phyloP scores from a whole-genome alignment of 345 rosid genomes.

The Pistacia integerrima region DNA sequence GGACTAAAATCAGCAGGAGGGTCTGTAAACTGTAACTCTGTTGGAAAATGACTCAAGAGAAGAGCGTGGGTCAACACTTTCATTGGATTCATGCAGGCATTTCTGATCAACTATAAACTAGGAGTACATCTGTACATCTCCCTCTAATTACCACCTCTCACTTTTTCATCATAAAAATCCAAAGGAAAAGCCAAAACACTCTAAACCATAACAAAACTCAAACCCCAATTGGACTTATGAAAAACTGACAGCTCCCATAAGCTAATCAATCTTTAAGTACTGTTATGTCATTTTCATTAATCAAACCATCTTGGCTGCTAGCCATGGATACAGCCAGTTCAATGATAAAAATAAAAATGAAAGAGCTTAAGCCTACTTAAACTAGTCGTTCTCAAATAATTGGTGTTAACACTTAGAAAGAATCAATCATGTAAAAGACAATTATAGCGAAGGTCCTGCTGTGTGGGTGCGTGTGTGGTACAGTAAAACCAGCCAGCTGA shows the following conservation, averaged over 20 bases:
- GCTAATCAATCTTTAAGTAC: too few species aligned
- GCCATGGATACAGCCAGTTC: too few species aligned
- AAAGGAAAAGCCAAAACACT: too few species aligned
- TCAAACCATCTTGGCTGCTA: too few species aligned
- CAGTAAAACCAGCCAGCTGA: background rate
- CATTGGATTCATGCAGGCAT: background rate
- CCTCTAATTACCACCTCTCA: background rate
- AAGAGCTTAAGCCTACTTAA: too few species aligned
- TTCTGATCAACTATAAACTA: background rate
- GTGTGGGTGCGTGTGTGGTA: too few species aligned
- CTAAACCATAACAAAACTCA: background rate
- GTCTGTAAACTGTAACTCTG: background rate
- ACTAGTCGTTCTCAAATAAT: too few species aligned
- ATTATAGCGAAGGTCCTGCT: background rate
- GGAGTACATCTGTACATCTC: background rate
- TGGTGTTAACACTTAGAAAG: background rate
- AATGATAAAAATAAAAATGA: too few species aligned
- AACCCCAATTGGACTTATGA: too few species aligned
- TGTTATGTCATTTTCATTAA: too few species aligned
- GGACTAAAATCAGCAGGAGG: slow-evolving; percentile 7
- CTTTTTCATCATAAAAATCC: too few species aligned
- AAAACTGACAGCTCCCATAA: too few species aligned
- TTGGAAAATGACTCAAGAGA: slow-evolving; percentile 24
- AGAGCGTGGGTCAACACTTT: slow-evolving; percentile 27
- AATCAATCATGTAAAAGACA: background rate